A percentile compares a stretch with the other conserved stretches of the same genome.
Conservation (phyloP, 176 grass and related monocot genomes). For the Dendrocalamus sinicus region DNA sequence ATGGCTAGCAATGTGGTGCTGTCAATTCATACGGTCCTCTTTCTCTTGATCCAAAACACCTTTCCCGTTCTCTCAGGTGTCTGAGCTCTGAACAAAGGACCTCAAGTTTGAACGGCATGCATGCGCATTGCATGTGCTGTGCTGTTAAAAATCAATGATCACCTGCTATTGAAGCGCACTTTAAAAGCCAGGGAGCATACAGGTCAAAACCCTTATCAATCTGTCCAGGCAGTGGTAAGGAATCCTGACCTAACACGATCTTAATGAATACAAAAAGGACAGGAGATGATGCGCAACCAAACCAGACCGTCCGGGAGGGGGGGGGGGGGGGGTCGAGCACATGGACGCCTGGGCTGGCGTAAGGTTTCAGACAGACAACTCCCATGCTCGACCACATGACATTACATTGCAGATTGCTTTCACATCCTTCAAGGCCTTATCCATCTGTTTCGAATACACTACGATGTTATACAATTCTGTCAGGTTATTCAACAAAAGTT, state of each 20-base stretch:
- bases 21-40: background rate
- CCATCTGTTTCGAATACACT: background rate
- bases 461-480: too few relatives aligned
- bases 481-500: background rate
- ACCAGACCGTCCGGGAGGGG: background rate
- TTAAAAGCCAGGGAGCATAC: background rate
- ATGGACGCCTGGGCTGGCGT: slow-evolving; percentile 19
- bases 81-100: background rate
- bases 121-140: background rate
- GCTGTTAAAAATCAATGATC: background rate
- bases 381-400: slow-evolving; percentile 8
- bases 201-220: slow-evolving; percentile 39
- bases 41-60: background rate
- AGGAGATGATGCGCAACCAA: slow-evolving; percentile 18
- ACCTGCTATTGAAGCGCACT: background rate
- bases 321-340: background rate
- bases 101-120: background rate
- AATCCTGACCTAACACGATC: slow-evolving; percentile 34
- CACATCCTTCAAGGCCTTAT: background rate
- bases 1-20: background rate
- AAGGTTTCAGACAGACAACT: slow-evolving; percentile 12
- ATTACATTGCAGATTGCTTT: background rate
- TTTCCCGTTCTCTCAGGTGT: background rate
- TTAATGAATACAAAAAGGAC: slow-evolving; percentile 24
- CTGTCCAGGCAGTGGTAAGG: background rate